These are phyloP conservation scores for Crotalaria pallida DNA, from an alignment of 306 rosid species.

Conservation along the genomic window DNA sequence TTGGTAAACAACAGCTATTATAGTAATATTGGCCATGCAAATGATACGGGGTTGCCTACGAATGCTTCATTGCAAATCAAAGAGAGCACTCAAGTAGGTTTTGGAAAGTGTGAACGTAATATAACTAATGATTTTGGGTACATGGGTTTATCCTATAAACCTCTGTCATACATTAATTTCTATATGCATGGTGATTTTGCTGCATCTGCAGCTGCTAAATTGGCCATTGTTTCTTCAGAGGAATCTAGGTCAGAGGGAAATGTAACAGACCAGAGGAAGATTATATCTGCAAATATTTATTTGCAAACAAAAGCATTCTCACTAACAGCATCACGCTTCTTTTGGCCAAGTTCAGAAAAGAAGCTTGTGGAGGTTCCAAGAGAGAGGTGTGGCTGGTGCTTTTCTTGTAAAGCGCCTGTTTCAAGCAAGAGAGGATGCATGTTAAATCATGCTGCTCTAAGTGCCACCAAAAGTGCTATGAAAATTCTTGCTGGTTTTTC, in stretches of 20 bases:
- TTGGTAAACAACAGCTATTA: conserved; percentile 28
- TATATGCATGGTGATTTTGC: conserved; percentile 93
- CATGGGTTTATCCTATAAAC: conserved; percentile 63
- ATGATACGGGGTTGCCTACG: conserved; percentile 29
- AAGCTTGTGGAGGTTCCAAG: conserved; percentile 95
- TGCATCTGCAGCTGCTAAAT: conserved; percentile 89
- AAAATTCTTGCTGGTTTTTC: conserved; percentile 62
- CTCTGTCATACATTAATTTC: conserved; percentile 67
- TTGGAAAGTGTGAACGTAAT: conserved; percentile 34
- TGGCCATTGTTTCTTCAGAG: conserved; percentile 65
- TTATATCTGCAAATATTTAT: conserved; percentile 38
- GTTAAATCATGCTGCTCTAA: conserved; percentile 85
- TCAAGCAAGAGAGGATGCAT: conserved; percentile 95
- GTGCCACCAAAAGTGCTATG: conserved; percentile 81
- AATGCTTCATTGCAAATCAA: conserved; percentile 39
- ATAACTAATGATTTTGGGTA: conserved; percentile 33
- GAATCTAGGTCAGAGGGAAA: conserved; percentile 62
- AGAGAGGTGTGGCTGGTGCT: conserved; percentile 99
- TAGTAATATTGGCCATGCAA: conserved; percentile 27
- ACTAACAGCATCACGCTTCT: conserved; percentile 73
- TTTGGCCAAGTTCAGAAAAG: conserved; percentile 92
- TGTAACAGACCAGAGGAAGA: conserved; percentile 53
- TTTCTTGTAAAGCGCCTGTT: conserved; percentile 74
- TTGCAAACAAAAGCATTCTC: conserved; percentile 92
- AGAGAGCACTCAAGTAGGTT: conserved; percentile 35